Base-by-base conservation (phyloP, 805 yeast genomes). In the Ogataea allantospora region DNA sequence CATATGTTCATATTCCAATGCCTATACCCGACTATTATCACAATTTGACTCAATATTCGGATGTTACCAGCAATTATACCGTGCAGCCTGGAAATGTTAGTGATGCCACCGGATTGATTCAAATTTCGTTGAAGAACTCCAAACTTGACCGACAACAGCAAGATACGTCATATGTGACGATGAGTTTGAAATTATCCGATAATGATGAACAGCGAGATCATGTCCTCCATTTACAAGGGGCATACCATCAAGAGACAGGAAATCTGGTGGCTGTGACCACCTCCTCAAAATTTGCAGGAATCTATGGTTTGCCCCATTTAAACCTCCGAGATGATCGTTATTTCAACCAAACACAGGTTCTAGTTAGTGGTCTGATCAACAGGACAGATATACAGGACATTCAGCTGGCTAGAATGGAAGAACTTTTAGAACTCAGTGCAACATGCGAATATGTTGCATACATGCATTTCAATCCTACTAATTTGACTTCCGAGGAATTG, bases 401-500 rank as follows among this genome's bases (percentile, higher is more conserved):
- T 4, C 54, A 55, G n/a, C 43, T 59, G 26, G 62, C 63, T 17
- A 54, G 57, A 12, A 50, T 75, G 48, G 68, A 66, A 35, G 48
- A 43, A 13, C 46, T 62, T 13, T 56, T 73, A 3, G 61, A 59
- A 12, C 8, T 30, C 2, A 48, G 56, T 27, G 49, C 54, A 11
- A 71, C 64, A 43, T 89, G 98, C 61, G 98, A 89, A 57, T 79
- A 70, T 46, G 63, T 88, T 13, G 59, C 77, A 0, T 88, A 73
- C 51, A 65, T 87, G 33, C 95, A 88, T 52, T 58, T 85, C 13
- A 75, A 75, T 25, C 74, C 83, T n/a, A 77, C 88, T 11, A 67
- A 68, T 9, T 66, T 74, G 22, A 65, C 75, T 4, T 63, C 64
- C 13, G 66, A 68, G 7, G 79, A 88, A 44, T 54, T 88, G 41